Percentiles rank a stretch among this genome's conserved stretches.
Evolutionary conservation across 1,139 yeast genomes (phyloP).

Genomic region (Casaregolazyma lundiana): DNA sequence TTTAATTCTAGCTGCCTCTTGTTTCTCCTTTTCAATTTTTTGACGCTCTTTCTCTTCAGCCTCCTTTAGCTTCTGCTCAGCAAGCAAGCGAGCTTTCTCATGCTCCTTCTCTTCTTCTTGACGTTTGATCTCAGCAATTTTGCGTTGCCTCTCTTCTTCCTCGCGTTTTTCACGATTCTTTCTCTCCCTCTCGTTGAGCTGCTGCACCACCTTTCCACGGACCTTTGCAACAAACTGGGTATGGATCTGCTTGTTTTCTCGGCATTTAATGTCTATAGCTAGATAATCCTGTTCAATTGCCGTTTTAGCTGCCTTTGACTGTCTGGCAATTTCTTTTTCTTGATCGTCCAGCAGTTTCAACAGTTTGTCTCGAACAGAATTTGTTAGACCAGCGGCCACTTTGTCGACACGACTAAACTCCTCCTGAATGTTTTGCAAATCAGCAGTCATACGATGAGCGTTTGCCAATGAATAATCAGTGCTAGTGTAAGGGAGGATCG

Average conservation of each 20-base stretch:
- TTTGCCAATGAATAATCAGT: constrained; percentile 5
- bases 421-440: neutral
- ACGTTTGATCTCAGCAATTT: constrained; percentile 13
- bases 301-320: neutral
- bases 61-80: constrained; percentile 17
- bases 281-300: constrained; percentile 1
- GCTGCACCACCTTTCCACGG: neutral
- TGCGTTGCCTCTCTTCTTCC: constrained; percentile 9
- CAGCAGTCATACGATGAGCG: neutral
- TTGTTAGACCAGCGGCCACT: neutral
- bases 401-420: neutral
- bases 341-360: neutral
- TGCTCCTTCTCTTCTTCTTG: constrained; percentile 22
- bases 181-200: constrained; percentile 4
- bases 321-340: neutral
- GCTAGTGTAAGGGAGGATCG: constrained; percentile 7
- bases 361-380: constrained; percentile 1
- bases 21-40: constrained; percentile 13
- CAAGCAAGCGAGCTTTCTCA: constrained; percentile 19
- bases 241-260: neutral
- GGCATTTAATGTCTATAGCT: neutral
- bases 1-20: constrained; percentile 16
- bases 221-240: constrained; percentile 1
- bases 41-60: constrained; percentile 16
- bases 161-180: constrained; percentile 8